Base-by-base conservation (phyloP, 2,329 filamentous ascomycete species). In the Didymella sp. region DNA sequence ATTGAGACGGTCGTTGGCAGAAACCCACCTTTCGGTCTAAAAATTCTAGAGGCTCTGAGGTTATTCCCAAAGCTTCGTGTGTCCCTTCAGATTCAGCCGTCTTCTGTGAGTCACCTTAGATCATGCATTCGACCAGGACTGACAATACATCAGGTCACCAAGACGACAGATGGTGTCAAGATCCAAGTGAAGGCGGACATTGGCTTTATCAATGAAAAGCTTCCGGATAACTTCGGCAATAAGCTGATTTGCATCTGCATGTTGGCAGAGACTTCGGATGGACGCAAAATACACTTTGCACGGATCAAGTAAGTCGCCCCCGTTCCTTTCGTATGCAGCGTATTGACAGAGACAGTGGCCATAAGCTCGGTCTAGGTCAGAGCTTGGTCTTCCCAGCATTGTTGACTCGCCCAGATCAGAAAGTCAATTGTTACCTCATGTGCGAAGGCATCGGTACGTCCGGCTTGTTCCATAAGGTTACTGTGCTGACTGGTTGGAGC, bases 21-120 rank as follows among this genome's bases (percentile, higher is more conserved):
- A 51, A 92, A 96, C 63, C 91, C 92, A 0, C 92, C 94, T 0
- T 96, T 90, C 70, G 95, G 94, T 0, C 82, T 85, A 41, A 88
- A 88, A 38, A 71, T 96, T 38, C 78, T 90, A 13, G 84, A 86
- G 12, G 80, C 81, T 19, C 76, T 95, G 9, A 84, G 83, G 1
- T 81, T 82, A 0, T 98, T 97, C 66, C 95, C 95, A 0, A 86
- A 85, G 61, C 77, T 88, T 56, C 78, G 82, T 28, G 78, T 89
- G 3, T 80, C 81, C 5, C 67, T 87, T 12, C 81, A 83, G 56
- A 76, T 83, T 55, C 72, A 79, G 25, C 79, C 79, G 4, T 80
- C 81, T 63, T 74, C 78, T 1, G 77, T 79, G 61, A 61, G 83
- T 48, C 13, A n/a, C 28, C 1, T 1, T 6, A 2, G 24, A 19